Percentiles rank a stretch among this genome's conserved stretches.
These are phyloP conservation scores for Salix viminalis DNA, from an alignment of 345 rosid species.

Conservation along the genomic window DNA sequence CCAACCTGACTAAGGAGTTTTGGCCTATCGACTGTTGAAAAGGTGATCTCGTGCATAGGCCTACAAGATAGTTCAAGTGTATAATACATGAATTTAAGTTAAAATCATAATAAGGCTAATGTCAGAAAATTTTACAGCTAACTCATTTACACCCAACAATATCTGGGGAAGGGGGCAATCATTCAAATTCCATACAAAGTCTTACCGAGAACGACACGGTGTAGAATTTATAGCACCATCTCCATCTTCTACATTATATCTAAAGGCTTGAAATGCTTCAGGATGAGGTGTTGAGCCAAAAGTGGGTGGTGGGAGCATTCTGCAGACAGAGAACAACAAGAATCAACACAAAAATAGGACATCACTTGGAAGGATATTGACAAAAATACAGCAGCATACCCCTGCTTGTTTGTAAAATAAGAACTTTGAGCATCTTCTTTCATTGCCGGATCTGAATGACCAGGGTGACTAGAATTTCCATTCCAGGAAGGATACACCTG, in stretches of 20 bases:
- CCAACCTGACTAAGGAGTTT: conserved; percentile 91
- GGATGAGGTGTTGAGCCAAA: conserved; percentile 85
- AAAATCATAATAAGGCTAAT: neutral
- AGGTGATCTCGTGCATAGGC: conserved; percentile 95
- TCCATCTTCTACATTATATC: conserved; percentile 52
- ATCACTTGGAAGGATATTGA: neutral
- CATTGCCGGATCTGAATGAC: conserved; percentile 47
- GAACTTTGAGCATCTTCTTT: conserved; percentile 80
- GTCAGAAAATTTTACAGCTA: neutral
- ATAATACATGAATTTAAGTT: neutral
- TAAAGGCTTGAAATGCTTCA: conserved; percentile 53
- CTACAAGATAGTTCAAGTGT: conserved; percentile 40
- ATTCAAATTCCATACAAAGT: neutral
- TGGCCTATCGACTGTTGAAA: conserved; percentile 90
- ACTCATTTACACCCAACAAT: neutral
- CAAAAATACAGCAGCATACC: conserved; percentile 31
- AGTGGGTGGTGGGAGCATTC: conserved; percentile 85
- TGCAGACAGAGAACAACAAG: conserved; percentile 6
- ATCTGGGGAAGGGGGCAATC: neutral
- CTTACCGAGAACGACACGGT: conserved; percentile 34
- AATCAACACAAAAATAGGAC: neutral
- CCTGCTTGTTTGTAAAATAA: conserved; percentile 44
- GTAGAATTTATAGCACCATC: conserved; percentile 51
- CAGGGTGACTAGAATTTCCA: conserved; percentile 44
- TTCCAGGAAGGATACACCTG: conserved; percentile 59